Base-by-base conservation (phyloP, 345 rosid genomes). In the Eucalyptus paniculata region DNA sequence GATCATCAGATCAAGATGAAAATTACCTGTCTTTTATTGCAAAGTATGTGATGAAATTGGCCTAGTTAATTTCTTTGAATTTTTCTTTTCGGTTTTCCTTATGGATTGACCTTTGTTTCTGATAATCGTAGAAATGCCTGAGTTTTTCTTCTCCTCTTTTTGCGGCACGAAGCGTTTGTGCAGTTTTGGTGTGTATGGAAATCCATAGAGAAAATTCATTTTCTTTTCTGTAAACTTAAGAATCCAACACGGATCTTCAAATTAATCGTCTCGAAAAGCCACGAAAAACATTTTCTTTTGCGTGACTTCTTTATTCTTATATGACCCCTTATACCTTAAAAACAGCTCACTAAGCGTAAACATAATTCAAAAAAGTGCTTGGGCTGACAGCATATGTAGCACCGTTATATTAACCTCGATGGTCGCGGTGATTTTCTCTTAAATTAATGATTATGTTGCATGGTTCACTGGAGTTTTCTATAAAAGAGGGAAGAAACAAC, bases 11-110 rank as follows among this genome's bases (percentile, higher is more conserved):
- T 87, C 96, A 94, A 2, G 97, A 98, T 69, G 99, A 98, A 91
- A 98, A 95, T 93, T 98, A 95, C 93, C 94, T 96, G 17, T 95
- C 99, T 89, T 98, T 96, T 91, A 89, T 97, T 91, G 95, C 89
- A 72, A 96, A 95, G 98, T 98, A 94, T 93, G 92, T 87, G 60
- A 89, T 44, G 72, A 82, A 40, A 87, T 30, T 77, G 85, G 45
- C 89, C 58, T 62, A 26, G 30, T 87, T 81, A 77, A 60, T 56
- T 50, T 13, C 45, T 34, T 34, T 40, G 32, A 32, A 3, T 23
- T 86, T n/a, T 62, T 54, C 88, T 88, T n/a, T 50, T 86, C 86
- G n/a, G 40, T 87, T 37, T 87, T 87, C 83, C 89, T 87, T 86
- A 47, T 24, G 85, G 88, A 28, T 69, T 86, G 77, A 87, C 56